Evolutionary conservation across 2,329 filamentous ascomycete genomes (phyloP).

Genomic region (Diaporthe sp.): DNA sequence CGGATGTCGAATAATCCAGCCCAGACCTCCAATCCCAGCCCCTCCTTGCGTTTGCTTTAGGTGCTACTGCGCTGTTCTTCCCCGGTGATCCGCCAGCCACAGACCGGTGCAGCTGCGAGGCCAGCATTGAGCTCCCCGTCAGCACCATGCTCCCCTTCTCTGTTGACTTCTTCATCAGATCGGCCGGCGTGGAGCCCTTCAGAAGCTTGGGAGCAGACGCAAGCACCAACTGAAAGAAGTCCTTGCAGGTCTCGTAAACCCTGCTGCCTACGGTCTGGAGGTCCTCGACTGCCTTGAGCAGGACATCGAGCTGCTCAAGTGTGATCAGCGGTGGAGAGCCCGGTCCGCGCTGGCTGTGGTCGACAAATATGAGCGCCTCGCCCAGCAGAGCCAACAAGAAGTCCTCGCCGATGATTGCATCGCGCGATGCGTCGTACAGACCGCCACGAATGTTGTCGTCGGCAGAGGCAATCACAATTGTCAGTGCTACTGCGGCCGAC

Average conservation of each 20-base stretch:
- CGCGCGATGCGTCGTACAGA: conserved; percentile 84
- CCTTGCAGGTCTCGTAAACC: conserved; percentile 81
- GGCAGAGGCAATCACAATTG: conserved; percentile 87
- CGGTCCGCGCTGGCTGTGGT: conserved; percentile 57
- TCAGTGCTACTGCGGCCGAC: conserved; percentile 80
- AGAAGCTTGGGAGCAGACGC: conserved; percentile 73
- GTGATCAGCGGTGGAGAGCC: conserved; percentile 67
- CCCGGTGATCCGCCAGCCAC: conserved; percentile 60
- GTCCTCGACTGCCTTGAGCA: conserved; percentile 85
- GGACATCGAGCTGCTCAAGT: conserved; percentile 78
- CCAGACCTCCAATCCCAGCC: conserved; percentile 78
- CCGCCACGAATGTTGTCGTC: conserved; percentile 93
- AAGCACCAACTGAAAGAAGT: conserved; percentile 83
- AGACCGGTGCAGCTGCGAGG: conserved; percentile 72
- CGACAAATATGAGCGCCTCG: conserved; percentile 83
- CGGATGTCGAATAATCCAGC: conserved; percentile 70
- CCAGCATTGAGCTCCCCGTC: conserved; percentile 80
- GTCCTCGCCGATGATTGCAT: conserved; percentile 90
- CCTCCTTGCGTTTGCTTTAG: conserved; percentile 82
- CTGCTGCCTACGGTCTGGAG: conserved; percentile 79
- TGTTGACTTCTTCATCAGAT: conserved; percentile 73
- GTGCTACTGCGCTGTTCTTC: conserved; percentile 51
- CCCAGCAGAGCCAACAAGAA: conserved; percentile 84
- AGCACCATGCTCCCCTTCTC: conserved; percentile 74
- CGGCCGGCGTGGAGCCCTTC: conserved; percentile 74